These are phyloP conservation scores for Lomentospora prolificans DNA, from an alignment of 2,329 filamentous ascomycete species.

Conservation along the genomic window DNA sequence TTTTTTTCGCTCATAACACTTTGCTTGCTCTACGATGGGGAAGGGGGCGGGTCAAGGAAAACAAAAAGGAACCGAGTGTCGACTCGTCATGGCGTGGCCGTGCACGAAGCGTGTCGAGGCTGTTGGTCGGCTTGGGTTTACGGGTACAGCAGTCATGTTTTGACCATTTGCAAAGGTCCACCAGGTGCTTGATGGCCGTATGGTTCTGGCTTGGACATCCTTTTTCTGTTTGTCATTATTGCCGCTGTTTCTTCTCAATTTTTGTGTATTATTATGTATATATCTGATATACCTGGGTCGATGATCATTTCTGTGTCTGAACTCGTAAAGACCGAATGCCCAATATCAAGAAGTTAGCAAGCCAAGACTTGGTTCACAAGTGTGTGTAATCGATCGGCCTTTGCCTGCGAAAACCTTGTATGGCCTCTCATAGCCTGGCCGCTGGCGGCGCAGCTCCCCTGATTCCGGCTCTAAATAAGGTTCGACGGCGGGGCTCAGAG, in stretches of 20 bases:
- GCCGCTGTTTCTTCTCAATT: not conserved
- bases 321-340: not conserved
- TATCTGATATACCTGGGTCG: not conserved
- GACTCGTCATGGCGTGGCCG: not conserved
- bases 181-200: no score
- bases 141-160: not conserved
- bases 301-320: not conserved
- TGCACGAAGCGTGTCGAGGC: not conserved
- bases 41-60: not conserved
- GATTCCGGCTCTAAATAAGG: no score
- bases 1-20: not conserved
- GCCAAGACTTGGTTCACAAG: not conserved
- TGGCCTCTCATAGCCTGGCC: no score
- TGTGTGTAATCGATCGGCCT: no score
- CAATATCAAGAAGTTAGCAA: no score
- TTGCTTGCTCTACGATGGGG: not conserved
- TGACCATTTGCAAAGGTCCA: no score
- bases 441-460: no score
- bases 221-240: not conserved
- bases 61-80: not conserved
- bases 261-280: conserved; percentile 4
- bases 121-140: not conserved
- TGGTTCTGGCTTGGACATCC: not conserved
- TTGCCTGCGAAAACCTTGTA: no score
- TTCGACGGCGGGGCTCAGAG: no score